phyloP scores from a whole-genome alignment of 768 basidiomycete species.

The Rhodotorula sphaerocarpa region DNA sequence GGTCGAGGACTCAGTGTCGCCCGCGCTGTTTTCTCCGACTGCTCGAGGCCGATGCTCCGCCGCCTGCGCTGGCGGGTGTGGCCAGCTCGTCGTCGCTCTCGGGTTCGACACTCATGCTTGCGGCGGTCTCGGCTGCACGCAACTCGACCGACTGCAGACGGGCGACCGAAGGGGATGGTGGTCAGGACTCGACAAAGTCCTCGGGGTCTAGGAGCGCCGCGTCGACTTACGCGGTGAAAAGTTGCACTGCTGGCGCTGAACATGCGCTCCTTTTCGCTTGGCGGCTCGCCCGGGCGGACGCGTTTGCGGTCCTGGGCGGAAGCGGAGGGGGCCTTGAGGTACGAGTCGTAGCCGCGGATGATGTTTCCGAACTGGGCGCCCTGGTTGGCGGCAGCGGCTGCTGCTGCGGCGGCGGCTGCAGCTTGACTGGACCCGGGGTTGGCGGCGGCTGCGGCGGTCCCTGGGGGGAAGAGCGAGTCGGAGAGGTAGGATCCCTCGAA shows the following conservation, averaged over 20 bases:
- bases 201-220: not conserved
- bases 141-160: constrained; percentile 16
- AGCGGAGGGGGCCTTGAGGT: constrained; percentile 42
- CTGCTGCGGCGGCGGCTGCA: no score
- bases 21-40: no score
- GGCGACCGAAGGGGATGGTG: not conserved
- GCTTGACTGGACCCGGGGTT: not conserved
- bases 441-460: constrained; percentile 37
- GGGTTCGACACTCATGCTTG: constrained; percentile 5
- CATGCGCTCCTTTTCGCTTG: constrained; percentile 42
- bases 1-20: no score
- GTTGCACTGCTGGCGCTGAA: constrained; percentile 44
- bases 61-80: no score
- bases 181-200: no score
- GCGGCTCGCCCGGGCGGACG: constrained; percentile 36
- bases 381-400: constrained; percentile 2
- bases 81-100: constrained; percentile 18
- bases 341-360: constrained; percentile 47
- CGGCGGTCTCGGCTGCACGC: constrained; percentile 18
- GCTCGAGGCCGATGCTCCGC: no score
- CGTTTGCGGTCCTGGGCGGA: constrained; percentile 31
- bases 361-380: constrained; percentile 44
- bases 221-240: constrained; percentile 39
- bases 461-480: constrained; percentile 40
- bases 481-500: constrained; percentile 47